These are phyloP conservation scores for Fonsecaea pugnacius DNA, from an alignment of 2,329 filamentous ascomycete genomes.

Conservation along the genomic window DNA sequence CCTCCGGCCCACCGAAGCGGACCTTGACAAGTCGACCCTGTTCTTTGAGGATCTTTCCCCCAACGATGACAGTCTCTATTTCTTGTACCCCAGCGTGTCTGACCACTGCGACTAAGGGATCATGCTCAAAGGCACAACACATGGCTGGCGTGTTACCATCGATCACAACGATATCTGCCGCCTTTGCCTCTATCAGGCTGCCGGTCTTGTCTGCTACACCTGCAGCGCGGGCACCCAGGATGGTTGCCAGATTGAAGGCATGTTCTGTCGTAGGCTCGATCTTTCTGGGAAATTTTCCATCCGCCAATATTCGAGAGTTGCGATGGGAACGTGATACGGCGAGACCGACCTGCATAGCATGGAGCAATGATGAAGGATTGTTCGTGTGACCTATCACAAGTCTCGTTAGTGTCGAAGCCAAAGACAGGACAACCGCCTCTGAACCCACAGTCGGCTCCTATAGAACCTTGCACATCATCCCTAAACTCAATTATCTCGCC, in stretches of 20 bases:
- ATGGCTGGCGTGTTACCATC: constrained; percentile 9
- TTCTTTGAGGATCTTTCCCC: constrained; percentile 12
- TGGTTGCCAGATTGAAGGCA: constrained; percentile 13
- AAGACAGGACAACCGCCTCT: neutral
- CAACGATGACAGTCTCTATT: constrained; percentile 10
- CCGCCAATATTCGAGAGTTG: constrained; percentile 8
- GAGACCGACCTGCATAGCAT: constrained; percentile 15
- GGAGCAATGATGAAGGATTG: constrained; percentile 7
- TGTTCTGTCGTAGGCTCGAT: constrained; percentile 14
- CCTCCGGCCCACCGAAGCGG: constrained; percentile 2
- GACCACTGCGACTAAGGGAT: constrained; percentile 8
- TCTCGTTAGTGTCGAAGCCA: neutral
- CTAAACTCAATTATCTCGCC: constrained; percentile 8
- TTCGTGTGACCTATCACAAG: constrained; percentile 1
- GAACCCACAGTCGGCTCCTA: constrained; percentile 13
- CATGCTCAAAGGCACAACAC: constrained; percentile 16
- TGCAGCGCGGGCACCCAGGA: constrained; percentile 4
- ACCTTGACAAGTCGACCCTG: constrained; percentile 6
- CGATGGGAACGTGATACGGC: constrained; percentile 8
- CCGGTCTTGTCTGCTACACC: constrained; percentile 5
- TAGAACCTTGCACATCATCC: constrained; percentile 1
- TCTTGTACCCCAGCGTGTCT: constrained; percentile 14
- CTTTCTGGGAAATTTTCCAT: neutral
- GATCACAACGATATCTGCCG: constrained; percentile 8
- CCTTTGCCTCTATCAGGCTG: constrained; percentile 5